Percentiles rank a stretch among this genome's conserved stretches.
phyloP scores from a whole-genome alignment of 805 yeast genomes.

The Candida wancherniae region DNA sequence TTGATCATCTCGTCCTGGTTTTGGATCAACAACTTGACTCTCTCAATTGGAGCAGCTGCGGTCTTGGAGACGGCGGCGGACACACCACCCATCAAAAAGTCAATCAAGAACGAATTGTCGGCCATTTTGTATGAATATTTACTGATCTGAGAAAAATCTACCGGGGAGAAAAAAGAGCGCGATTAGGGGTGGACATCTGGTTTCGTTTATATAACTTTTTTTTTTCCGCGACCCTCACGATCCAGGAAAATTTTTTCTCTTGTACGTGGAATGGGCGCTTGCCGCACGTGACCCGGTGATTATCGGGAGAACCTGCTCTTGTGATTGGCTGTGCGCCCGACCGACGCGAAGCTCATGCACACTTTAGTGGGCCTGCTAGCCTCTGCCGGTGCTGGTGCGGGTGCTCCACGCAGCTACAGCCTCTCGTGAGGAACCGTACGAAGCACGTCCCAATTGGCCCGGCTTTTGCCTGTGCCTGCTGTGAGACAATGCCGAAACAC shows the following conservation, averaged over 20 bases:
- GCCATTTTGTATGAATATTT: slow-evolving; percentile 14
- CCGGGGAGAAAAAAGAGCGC: slow-evolving; percentile 9
- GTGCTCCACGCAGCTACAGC: too few species aligned
- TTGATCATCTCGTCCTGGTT: slow-evolving; percentile 98
- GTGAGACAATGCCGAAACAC: too few species aligned
- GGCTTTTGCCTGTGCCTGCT: too few species aligned
- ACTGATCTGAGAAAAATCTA: slow-evolving; percentile 14
- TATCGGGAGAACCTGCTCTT: slow-evolving; percentile 13
- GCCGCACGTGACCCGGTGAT: slow-evolving; percentile 19
- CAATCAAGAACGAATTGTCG: slow-evolving; percentile 32
- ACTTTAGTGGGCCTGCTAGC: too few species aligned
- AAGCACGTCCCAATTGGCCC: too few species aligned
- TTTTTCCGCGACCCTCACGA: slow-evolving; percentile 13
- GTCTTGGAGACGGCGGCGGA: slow-evolving; percentile 98
- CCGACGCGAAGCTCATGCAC: too few species aligned
- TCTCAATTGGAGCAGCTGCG: slow-evolving; percentile 96
- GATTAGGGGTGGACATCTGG: slow-evolving; percentile 8
- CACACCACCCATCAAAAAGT: slow-evolving; percentile 95
- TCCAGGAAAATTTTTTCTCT: slow-evolving; percentile 12
- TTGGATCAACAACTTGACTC: slow-evolving; percentile 94
- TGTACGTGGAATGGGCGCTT: slow-evolving; percentile 10
- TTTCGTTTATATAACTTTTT: slow-evolving; percentile 16
- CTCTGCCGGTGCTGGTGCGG: too few species aligned
- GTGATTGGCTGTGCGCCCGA: slow-evolving; percentile 6
- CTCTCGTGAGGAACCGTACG: too few species aligned